A percentile compares a stretch with the other conserved stretches of the same genome.
Evolutionary conservation across 805 yeast species (phyloP).

Genomic region (Jamesozyma piceae): DNA sequence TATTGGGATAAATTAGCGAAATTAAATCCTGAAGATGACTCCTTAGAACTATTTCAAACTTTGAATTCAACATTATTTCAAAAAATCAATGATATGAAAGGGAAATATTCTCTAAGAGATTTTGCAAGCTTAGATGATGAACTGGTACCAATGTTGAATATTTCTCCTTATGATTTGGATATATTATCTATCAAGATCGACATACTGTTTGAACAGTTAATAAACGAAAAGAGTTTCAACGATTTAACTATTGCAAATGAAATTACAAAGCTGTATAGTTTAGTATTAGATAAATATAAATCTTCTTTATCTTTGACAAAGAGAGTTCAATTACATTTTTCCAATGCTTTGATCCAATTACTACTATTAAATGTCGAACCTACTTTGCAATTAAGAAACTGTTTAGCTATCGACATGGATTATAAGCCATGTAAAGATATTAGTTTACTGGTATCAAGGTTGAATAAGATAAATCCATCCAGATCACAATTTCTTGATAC

Average conservation of each 20-base stretch:
- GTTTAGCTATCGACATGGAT: constrained; percentile 74
- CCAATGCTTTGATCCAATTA: constrained; percentile 34
- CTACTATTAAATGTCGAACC: constrained; percentile 47
- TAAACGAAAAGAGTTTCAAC: constrained; percentile 22
- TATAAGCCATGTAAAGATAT: constrained; percentile 45
- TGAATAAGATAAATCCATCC: constrained; percentile 31
- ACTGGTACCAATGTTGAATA: constrained; percentile 28
- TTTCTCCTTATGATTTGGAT: constrained; percentile 38
- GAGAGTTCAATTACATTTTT: constrained; percentile 24
- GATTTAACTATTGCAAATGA: constrained; percentile 17
- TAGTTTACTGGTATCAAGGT: constrained; percentile 44
- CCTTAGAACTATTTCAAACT: constrained; percentile 9
- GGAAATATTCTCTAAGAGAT: constrained; percentile 3
- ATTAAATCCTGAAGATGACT: constrained; percentile 7
- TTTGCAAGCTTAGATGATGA: constrained; percentile 22
- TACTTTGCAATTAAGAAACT: constrained; percentile 48
- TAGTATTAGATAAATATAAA: constrained; percentile 22
- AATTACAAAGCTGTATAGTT: constrained; percentile 16
- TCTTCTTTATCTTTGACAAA: constrained; percentile 19
- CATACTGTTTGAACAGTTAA: constrained; percentile 9
- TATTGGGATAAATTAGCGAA: constrained; percentile 32
- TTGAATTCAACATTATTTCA: constrained; percentile 12
- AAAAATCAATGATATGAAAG: constrained; percentile 2
- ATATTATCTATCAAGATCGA: constrained; percentile 24
- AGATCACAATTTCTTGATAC: constrained; percentile 39